Evolutionary conservation across 306 rosid species (phyloP).

Genomic region (Quercus variabilis): DNA sequence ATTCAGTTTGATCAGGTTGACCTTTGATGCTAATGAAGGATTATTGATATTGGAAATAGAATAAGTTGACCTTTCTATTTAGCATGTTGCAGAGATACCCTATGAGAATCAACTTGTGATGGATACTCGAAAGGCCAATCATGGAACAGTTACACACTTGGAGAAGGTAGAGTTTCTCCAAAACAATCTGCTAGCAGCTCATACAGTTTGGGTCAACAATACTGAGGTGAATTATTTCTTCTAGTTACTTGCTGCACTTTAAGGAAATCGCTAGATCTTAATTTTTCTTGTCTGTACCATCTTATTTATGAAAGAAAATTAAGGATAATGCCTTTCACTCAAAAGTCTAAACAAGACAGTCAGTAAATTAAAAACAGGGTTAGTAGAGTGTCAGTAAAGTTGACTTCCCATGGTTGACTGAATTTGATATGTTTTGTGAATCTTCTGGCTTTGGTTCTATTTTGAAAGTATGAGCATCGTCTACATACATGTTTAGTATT

Average conservation of each 20-base stretch:
- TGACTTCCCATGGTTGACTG: background rate
- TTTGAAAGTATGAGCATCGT: background rate
- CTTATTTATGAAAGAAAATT: background rate
- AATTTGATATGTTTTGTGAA: background rate
- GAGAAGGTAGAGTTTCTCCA: slow-evolving; percentile 58
- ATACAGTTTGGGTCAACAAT: slow-evolving; percentile 69
- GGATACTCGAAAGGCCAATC: slow-evolving; percentile 53
- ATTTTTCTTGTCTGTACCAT: background rate
- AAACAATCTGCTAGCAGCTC: slow-evolving; percentile 77
- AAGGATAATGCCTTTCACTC: background rate
- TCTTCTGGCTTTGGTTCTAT: background rate
- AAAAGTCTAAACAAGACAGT: background rate
- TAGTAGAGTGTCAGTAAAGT: background rate
- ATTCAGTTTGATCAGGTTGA: background rate
- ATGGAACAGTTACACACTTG: slow-evolving; percentile 85
- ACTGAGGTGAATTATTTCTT: slow-evolving; percentile 49
- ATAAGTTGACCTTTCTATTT: slow-evolving; percentile 20
- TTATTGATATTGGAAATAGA: slow-evolving; percentile 1
- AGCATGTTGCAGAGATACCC: slow-evolving; percentile 93
- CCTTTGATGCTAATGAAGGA: background rate
- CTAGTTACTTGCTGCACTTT: slow-evolving; percentile 1
- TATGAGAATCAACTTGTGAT: slow-evolving; percentile 73
- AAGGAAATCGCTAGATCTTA: background rate
- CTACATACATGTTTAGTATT: background rate
- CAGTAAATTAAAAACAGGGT: background rate